These are phyloP conservation scores for Amylostereum chailletii DNA, from an alignment of 1,284 basidiomycete genomes.

Conservation along the genomic window DNA sequence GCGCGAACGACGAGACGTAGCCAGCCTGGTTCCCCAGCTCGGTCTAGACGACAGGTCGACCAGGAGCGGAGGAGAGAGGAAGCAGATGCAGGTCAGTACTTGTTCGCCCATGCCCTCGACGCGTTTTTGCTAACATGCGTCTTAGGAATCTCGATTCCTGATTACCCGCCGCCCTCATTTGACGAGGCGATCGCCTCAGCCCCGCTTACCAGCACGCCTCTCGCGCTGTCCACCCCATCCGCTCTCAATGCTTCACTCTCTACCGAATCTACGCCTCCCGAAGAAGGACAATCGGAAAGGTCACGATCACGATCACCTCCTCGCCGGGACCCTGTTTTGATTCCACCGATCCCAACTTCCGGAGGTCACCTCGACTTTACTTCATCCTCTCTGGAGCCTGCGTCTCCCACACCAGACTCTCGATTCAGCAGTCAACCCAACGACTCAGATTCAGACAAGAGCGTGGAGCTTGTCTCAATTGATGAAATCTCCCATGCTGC, in stretches of 20 bases:
- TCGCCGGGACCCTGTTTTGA: neutral
- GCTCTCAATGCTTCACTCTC: neutral
- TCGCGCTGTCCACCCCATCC: slow-evolving; percentile 8
- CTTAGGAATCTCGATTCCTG: slow-evolving; percentile 30
- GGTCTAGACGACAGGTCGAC: slow-evolving; percentile 15
- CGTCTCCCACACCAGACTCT: neutral
- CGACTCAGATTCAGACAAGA: slow-evolving; percentile 3
- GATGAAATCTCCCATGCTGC: slow-evolving; percentile 8
- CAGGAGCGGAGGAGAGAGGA: slow-evolving; percentile 9
- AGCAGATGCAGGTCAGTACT: slow-evolving; percentile 13
- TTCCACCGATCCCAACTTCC: neutral
- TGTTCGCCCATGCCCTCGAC: slow-evolving; percentile 1
- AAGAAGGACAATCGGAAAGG: no score
- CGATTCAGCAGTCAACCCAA: slow-evolving; percentile 1
- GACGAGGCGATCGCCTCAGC: slow-evolving; percentile 36
- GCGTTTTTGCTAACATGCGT: slow-evolving; percentile 2
- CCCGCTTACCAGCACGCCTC: slow-evolving; percentile 12
- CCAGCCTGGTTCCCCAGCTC: slow-evolving; percentile 18
- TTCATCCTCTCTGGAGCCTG: neutral
- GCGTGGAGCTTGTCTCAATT: slow-evolving; percentile 18
- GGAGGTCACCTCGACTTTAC: neutral
- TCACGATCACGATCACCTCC: slow-evolving; percentile 2
- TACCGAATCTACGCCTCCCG: neutral
- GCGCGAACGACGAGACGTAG: slow-evolving; percentile 19
- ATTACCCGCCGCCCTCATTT: slow-evolving; percentile 52